Base-by-base conservation (phyloP, 2,329 filamentous ascomycete genomes). In the Chrysoporthe puriensis region DNA sequence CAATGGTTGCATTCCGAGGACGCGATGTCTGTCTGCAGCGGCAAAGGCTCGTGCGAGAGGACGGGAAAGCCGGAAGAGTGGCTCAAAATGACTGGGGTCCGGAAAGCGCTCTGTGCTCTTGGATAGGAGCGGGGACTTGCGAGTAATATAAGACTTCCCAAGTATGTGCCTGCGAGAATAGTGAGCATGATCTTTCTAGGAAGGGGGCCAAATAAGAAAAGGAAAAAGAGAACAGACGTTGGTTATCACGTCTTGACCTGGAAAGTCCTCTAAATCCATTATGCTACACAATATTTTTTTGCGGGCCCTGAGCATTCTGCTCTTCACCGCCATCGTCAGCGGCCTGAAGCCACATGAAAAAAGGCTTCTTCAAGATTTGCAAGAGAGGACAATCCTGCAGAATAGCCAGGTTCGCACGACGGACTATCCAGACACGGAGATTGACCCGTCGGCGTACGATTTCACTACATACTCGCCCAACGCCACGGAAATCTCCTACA, bases 401-500 rank as follows among this genome's bases (percentile, higher is more conserved):
- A 81, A 82, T 65, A 79, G 79, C 40, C 81, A 83, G 71, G 75
- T 79, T 11, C 77, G 79, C 34, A 72, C 74, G 36, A 81, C 79
- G 0, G 70, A 81, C 70, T 84, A 79, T 62, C 77, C 77, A 1
- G 73, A 82, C 67, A 83, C 82, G 11, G 73, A 74, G 42, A 74
- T 83, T 61, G 73, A 81, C 57, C 68, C 72, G 2, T 72, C 74
- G 11, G 69, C 70, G 18, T 77, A 77, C 59, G 70, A 74, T 3
- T 78, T 79, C 44, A 80, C 75, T 42, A 84, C 79, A 1, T 89
- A 86, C 70, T 76, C 79, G 4, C 80, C 85, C 4, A 79, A 84
- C 73, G 81, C 84, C 1, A 75, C 80, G 1, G 85, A 89, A 72
- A 78, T 90, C 11, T 84, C 85, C 0, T 90, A 88, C 78, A 88